Base-by-base conservation (phyloP, 306 rosid species). In the Dicorynia guianensis region DNA sequence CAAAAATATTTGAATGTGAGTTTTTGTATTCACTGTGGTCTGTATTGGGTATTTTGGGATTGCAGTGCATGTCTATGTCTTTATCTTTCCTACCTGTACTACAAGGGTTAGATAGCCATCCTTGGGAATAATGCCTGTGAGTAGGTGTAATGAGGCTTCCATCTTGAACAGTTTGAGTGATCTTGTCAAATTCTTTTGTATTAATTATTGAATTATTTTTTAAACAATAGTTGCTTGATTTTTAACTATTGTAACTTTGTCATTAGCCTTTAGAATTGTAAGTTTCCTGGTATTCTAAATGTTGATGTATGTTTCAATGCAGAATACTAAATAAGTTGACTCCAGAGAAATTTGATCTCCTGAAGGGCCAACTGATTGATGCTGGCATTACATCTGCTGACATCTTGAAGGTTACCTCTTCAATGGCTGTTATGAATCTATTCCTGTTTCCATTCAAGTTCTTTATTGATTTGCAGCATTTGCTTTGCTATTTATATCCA, bases 281-380 rank as follows among this genome's bases (percentile, higher is more conserved):
- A 66, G 63, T 12, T 25, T 43, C 1, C 58, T 84, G 44, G 39
- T 63, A 62, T 40, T 20, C 80, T 55, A 64, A 68, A 61, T 72
- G 52, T 30, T 58, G 59, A 43, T 42, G 63, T 75, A 36, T 56
- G 34, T 58, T 47, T 55, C 38, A n/a, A 59, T 80, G 88, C 90
- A 96, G 99, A 74, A 96, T 96, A 63, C 82, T 96, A 58, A 96
- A 96, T 84, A 96, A 96, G 89, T 85, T 96, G 80, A 96, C 99
- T 42, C 99, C 99, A 15, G 99, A 96, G 83, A 96, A 96, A 77
- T 96, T 96, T 84, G 99, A 96, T 81, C 90, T 96, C 47, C 89
- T 96, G 61, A 96, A 96, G 87, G 99, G 96, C 80, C 99, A 96
- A 78, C 87, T 96, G 75, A 85, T 92, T 4, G 96, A 96, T 57